Conservation (phyloP, 2,329 filamentous ascomycete species). For the Monilinia fructigena region DNA sequence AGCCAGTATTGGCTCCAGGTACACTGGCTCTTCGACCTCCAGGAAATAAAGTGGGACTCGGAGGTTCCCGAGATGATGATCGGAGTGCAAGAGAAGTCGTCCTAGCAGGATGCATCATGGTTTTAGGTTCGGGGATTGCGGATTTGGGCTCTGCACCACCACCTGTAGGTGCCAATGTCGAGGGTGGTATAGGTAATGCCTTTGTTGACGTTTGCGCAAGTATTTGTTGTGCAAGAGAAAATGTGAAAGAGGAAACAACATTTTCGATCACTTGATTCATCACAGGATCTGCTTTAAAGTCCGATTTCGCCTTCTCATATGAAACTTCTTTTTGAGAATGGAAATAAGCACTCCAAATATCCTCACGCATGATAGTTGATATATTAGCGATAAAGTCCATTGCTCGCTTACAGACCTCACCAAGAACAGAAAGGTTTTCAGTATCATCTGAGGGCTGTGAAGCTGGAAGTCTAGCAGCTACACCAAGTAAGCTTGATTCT, state of each 20-base stretch:
- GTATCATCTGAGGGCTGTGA: constrained; percentile 54
- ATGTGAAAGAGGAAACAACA: constrained; percentile 74
- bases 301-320: constrained; percentile 39
- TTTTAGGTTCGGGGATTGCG: constrained; percentile 65
- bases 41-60: constrained; percentile 56
- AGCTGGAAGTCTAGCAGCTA: constrained; percentile 52
- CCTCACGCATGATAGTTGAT: constrained; percentile 74
- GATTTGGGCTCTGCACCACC: constrained; percentile 57
- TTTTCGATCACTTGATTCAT: constrained; percentile 64
- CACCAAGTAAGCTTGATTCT: constrained; percentile 56
- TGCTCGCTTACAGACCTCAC: constrained; percentile 80
- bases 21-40: constrained; percentile 45
- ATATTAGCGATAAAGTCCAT: constrained; percentile 81
- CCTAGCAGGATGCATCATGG: constrained; percentile 66
- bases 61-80: constrained; percentile 45
- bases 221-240: constrained; percentile 72
- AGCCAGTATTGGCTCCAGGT: constrained; percentile 43
- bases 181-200: constrained; percentile 63
- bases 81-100: constrained; percentile 57
- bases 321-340: constrained; percentile 22
- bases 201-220: constrained; percentile 72
- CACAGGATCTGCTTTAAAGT: constrained; percentile 39
- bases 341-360: constrained; percentile 64
- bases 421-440: constrained; percentile 77
- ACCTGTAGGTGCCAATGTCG: constrained; percentile 47